These are phyloP conservation scores for Fraxinus sp. DNA, from an alignment of 305 asterid species.

Conservation along the genomic window DNA sequence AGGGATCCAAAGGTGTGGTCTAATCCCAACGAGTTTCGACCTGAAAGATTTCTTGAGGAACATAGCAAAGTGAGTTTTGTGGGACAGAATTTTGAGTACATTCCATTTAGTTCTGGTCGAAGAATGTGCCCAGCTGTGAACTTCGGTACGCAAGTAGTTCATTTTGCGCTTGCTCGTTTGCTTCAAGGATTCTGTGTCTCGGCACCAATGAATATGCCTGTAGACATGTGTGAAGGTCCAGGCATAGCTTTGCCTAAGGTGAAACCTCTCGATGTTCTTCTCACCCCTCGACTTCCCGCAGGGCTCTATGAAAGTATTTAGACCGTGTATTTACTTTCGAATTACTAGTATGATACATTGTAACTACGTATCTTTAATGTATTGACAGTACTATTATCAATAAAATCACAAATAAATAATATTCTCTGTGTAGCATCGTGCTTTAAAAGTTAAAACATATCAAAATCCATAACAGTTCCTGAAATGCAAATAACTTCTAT, in stretches of 20 bases:
- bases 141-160: slow-evolving; percentile 32
- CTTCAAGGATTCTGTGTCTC: slow-evolving; percentile 39
- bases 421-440: neutral
- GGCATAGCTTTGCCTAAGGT: slow-evolving; percentile 46
- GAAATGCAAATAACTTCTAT: neutral
- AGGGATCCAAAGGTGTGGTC: slow-evolving; percentile 35
- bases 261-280: slow-evolving; percentile 34
- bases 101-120: slow-evolving; percentile 40
- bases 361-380: neutral
- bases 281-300: slow-evolving; percentile 33
- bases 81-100: slow-evolving; percentile 35
- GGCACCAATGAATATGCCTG: slow-evolving; percentile 19
- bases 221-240: slow-evolving; percentile 50
- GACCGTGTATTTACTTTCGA: neutral
- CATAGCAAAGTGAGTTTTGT: slow-evolving; percentile 10
- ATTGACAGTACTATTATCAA: neutral
- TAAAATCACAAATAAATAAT: neutral
- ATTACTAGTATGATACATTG: neutral
- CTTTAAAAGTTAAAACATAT: neutral
- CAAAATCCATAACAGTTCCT: neutral
- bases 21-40: slow-evolving; percentile 35
- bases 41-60: slow-evolving; percentile 38
- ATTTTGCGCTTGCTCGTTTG: slow-evolving; percentile 37
- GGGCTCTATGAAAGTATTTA: slow-evolving; percentile 23
- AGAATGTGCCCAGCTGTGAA: slow-evolving; percentile 43